Percentiles rank a stretch among this genome's conserved stretches.
Evolutionary conservation across 116 monocot genomes (phyloP).

Genomic region (Iris pallida): DNA sequence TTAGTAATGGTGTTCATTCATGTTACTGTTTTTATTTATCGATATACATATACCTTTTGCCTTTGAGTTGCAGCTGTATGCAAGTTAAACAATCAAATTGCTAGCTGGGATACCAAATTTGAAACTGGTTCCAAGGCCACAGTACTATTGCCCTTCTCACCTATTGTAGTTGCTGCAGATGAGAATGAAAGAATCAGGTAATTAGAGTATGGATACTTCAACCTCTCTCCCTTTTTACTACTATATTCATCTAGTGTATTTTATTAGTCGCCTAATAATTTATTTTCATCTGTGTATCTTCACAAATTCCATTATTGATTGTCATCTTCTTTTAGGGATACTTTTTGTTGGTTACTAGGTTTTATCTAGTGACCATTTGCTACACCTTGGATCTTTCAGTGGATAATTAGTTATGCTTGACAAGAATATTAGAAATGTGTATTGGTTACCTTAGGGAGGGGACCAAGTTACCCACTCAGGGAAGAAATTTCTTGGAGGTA

Average conservation of each 20-base stretch:
- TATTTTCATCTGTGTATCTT: background rate
- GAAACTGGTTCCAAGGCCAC: conserved; percentile 38
- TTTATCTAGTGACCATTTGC: background rate
- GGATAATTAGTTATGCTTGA: background rate
- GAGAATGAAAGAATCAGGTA: conserved; percentile 47
- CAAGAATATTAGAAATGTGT: no score
- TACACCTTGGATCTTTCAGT: background rate
- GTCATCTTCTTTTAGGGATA: background rate
- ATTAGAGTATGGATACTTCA: conserved; percentile 2
- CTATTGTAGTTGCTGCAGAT: conserved; percentile 44
- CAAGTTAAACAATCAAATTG: conserved; percentile 41
- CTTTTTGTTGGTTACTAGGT: background rate
- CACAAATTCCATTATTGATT: background rate
- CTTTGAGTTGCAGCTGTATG: conserved; percentile 25
- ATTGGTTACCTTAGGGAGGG: no score
- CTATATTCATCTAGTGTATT: background rate
- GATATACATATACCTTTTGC: background rate
- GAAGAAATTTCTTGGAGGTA: no score
- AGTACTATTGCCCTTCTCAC: conserved; percentile 39
- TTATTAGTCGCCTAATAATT: no score
- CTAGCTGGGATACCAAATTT: conserved; percentile 48
- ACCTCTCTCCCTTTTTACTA: background rate
- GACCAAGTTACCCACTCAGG: no score
- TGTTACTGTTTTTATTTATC: background rate
- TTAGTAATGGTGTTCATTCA: background rate